Evolutionary conservation across 225 moss, liverwort and hornwort species (phyloP).

Genomic region (Polytrichum commune): DNA sequence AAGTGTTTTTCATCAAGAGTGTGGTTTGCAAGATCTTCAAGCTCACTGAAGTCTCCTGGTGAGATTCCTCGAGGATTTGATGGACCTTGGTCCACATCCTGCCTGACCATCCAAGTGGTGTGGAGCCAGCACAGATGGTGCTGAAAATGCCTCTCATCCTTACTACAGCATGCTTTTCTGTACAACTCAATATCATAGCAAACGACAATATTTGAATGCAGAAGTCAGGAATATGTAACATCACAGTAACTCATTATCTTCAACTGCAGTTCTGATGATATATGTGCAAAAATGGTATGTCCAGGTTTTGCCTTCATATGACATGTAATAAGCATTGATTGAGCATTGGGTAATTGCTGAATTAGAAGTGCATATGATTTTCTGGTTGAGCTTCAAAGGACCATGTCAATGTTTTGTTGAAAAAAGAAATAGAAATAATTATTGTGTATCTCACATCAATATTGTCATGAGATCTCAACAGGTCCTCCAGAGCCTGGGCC

Average conservation of each 20-base stretch:
- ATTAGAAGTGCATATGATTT: too few relatives aligned
- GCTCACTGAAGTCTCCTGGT: background rate
- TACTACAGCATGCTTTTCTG: too few relatives aligned
- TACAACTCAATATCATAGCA: too few relatives aligned
- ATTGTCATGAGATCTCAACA: constrained; percentile 13
- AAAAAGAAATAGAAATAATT: constrained; percentile 6
- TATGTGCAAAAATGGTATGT: background rate
- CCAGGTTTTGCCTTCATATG: background rate
- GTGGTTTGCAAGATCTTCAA: background rate
- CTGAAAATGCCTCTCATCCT: too few relatives aligned
- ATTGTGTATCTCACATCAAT: constrained; percentile 1
- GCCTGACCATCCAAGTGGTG: too few relatives aligned
- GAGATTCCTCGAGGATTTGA: background rate
- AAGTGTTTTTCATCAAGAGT: background rate
- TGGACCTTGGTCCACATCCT: background rate
- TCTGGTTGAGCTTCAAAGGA: too few relatives aligned
- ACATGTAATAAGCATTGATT: background rate
- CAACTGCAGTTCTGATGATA: too few relatives aligned
- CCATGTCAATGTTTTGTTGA: background rate
- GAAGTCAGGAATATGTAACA: too few relatives aligned
- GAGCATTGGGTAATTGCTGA: too few relatives aligned
- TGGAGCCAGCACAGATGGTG: too few relatives aligned
- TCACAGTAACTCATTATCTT: too few relatives aligned
- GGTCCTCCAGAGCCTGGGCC: constrained; percentile 25
- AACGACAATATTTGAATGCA: too few relatives aligned